Base-by-base conservation (phyloP, 106 monocot genomes). In the Hemerocallis citrina region DNA sequence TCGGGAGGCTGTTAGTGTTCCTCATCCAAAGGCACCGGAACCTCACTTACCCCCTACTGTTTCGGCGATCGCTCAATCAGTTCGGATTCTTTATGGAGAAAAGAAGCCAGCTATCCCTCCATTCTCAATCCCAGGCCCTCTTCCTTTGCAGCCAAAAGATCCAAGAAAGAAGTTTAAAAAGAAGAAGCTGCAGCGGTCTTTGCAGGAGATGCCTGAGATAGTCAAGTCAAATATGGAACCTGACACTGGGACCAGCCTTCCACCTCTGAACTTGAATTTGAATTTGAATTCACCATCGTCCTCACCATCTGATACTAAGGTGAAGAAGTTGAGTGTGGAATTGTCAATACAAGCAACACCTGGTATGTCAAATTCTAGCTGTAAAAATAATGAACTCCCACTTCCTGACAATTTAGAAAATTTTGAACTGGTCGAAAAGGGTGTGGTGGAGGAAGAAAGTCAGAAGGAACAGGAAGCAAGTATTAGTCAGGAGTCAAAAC, bases 21-120 rank as follows among this genome's bases (percentile, higher is more conserved):
- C 75, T 23, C 57, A 70, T 8, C 48, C 68, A 2, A 75, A 46
- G 30, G 75, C 65, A 44, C 24, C 55, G 15, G 78, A 48, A 52
- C 64, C 64, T 12, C 68, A 52, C 8, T 59, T 93, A 42, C 84
- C 92, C 6, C 88, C 84, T 39, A 64, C 63, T 69, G 68, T 85
- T 34, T 78, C 81, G 20, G 92, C 88, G 12, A 85, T 93, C 15
- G 66, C 79, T 43, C 76, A 82, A 4, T 84, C 88, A 22, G 78
- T 88, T 19, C 69, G 68, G 48, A 32, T 85, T 38, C 73, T 93
- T 15, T 88, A 84, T 67, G 84, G 84, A 27, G 78, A 75, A 25
- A 77, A 81, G 6, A 72, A 66, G 34, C 67, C 79, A 21, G 29
- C 44, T 23, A 76, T 93, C 28, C 92, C 92, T 33, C 81, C 92